These are phyloP conservation scores for Aspergillus nanangensis DNA, from an alignment of 495 filamentous ascomycete genomes.

Conservation along the genomic window DNA sequence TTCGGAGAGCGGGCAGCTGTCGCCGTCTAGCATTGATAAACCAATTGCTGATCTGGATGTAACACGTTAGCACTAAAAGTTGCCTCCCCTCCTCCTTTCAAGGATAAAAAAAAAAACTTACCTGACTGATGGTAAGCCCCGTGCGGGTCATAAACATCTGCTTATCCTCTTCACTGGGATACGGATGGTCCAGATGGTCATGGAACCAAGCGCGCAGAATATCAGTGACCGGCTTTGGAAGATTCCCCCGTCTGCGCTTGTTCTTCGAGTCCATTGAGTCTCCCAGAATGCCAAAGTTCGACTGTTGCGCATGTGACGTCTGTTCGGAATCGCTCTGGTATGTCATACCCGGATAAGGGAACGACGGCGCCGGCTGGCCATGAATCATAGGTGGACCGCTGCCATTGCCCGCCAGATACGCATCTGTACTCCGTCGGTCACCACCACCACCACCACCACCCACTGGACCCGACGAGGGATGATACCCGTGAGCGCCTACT, in stretches of 20 bases:
- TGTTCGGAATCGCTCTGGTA: conserved; percentile 34
- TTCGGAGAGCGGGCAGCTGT: conserved; percentile 64
- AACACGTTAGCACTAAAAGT: conserved; percentile 1
- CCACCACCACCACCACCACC: too few relatives aligned
- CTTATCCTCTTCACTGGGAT: conserved; percentile 90
- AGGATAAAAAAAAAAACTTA: conserved; percentile 18
- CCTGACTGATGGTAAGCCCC: conserved; percentile 76
- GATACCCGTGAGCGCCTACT: conserved; percentile 8
- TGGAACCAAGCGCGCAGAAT: conserved; percentile 77
- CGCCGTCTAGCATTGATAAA: conserved; percentile 89
- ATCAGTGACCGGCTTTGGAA: conserved; percentile 82
- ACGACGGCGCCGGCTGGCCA: conserved; percentile 16
- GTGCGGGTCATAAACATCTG: conserved; percentile 73
- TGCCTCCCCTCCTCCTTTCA: background rate
- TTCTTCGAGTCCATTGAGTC: conserved; percentile 40
- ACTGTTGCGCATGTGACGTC: conserved; percentile 29
- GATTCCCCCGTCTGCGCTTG: conserved; percentile 72
- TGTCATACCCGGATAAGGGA: conserved; percentile 25
- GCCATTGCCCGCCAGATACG: conserved; percentile 20
- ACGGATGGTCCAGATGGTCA: conserved; percentile 73
- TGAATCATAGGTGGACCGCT: conserved; percentile 24
- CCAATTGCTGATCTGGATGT: conserved; percentile 81
- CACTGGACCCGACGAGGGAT: too few relatives aligned
- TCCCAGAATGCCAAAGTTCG: conserved; percentile 43
- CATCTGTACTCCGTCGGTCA: conserved; percentile 24